Conservation (phyloP, 2,329 filamentous ascomycete species). For the Penicillium decumbens region DNA sequence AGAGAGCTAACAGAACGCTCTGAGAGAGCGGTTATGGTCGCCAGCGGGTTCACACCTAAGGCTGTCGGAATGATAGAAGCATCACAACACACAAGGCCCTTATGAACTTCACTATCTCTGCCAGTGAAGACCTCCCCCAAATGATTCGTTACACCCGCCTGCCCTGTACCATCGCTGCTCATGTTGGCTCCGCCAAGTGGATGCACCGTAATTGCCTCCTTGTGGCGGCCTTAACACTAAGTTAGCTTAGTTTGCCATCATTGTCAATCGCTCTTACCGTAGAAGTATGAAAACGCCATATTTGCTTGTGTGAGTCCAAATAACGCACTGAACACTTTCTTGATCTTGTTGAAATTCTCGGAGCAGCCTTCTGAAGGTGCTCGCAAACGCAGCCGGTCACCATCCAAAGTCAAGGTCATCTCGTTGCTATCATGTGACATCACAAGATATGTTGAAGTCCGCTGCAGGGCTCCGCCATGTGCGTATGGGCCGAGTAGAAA, state of each 20-base stretch:
- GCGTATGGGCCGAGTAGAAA: conserved; percentile 57
- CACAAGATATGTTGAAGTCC: conserved; percentile 60
- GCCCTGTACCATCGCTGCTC: conserved; percentile 55
- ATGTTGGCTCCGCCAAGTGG: conserved; percentile 54
- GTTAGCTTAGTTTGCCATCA: background rate
- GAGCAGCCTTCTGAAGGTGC: conserved; percentile 5
- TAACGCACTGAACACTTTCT: background rate
- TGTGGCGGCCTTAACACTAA: background rate
- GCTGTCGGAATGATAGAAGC: conserved; percentile 59
- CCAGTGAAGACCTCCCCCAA: conserved; percentile 58
- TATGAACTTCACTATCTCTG: conserved; percentile 48
- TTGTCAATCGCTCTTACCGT: background rate
- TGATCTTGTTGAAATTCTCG: conserved; percentile 16
- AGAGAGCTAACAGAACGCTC: conserved; percentile 58
- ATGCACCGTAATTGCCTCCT: conserved; percentile 28
- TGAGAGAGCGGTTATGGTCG: conserved; percentile 64
- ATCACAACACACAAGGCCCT: conserved; percentile 59
- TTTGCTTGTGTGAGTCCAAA: background rate
- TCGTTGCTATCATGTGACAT: conserved; percentile 58
- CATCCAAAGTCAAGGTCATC: background rate
- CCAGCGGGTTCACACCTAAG: conserved; percentile 60
- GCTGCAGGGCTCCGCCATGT: conserved; percentile 53
- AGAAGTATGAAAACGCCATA: background rate
- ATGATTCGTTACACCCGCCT: conserved; percentile 58
- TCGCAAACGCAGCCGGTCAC: background rate